Base-by-base conservation (phyloP, 129 eudicot genomes). In the Tagetes erecta region DNA sequence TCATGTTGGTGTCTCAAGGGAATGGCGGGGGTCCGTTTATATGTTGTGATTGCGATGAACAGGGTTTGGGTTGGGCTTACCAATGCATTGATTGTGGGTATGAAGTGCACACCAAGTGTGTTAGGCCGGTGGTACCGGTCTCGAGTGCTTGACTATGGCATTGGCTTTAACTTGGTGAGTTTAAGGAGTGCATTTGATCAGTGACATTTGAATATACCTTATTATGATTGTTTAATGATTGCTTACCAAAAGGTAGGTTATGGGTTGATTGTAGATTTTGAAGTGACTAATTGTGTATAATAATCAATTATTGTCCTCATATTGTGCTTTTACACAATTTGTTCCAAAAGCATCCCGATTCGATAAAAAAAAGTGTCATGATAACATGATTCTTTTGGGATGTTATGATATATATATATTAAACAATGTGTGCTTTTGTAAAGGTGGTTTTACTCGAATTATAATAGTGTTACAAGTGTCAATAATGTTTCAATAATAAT, bases 101-200 rank as follows among this genome's bases (percentile, higher is more conserved):
- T 71, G 97, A 92, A 86, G 92, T 92, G 77, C 97, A 92, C 51
- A 81, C 96, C 62, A 92, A 89, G 85, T 92, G 97, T 75, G 89
- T 92, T 72, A 75, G 70, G 78, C 73, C 87, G 0, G 86, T 86
- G 57, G 80, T 60, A 41, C 77, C 34, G 9, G 73, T 30, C 50
- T 72, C 76, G 45, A 47, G 46, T 42, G 68, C 50, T 53, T 71
- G 35, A 70, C 58, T 34, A 35, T 2, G n/a, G 42, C 11, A 3
- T 35, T 13, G 62, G 45, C 41, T 38, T 53, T 20, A 42, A 42
- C 8, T 46, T 27, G 77, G 10, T 72, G 42, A 60, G n/a, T 64
- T 51, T 38, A 49, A 37, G 49, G 13, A 39, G 20, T 33, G 44
- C 67, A 3, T 14, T 73, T 41, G 11, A 8, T 34, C 42, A 68